Evolutionary conservation across 192 early-diverging fungal species (phyloP).

Genomic region (Podila verticillata): DNA sequence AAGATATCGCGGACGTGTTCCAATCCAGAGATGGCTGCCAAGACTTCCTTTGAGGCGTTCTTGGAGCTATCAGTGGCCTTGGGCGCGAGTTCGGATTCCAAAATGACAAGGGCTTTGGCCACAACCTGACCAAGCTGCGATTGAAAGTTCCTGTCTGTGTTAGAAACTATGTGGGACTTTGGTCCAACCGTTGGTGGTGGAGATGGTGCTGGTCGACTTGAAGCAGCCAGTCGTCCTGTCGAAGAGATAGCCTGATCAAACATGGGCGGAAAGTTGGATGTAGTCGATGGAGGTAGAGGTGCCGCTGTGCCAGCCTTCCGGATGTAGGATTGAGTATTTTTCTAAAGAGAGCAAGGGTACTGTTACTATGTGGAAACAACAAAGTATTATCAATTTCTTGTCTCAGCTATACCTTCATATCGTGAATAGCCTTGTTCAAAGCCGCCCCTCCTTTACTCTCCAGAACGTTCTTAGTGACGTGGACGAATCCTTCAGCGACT

Average conservation of each 20-base stretch:
- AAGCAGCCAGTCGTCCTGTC: constrained; percentile 4
- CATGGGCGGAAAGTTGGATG: constrained; percentile 36
- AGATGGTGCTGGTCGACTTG: constrained; percentile 17
- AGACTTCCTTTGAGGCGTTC: constrained; percentile 37
- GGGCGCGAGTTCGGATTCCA: constrained; percentile 56
- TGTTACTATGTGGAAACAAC: not conserved
- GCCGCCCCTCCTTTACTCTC: constrained; percentile 60
- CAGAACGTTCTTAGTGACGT: constrained; percentile 65
- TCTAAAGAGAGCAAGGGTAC: constrained; percentile 9
- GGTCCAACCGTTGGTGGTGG: constrained; percentile 12
- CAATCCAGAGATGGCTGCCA: constrained; percentile 57
- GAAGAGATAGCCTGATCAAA: constrained; percentile 35
- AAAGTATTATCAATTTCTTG: not conserved
- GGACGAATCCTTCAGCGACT: constrained; percentile 54
- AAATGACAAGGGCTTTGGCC: constrained; percentile 44
- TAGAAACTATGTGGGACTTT: not conserved
- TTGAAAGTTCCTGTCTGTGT: constrained; percentile 44
- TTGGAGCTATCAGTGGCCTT: constrained; percentile 8
- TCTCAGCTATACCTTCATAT: constrained; percentile 31
- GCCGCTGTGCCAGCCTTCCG: constrained; percentile 19
- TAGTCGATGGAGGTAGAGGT: not conserved
- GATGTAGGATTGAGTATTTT: constrained; percentile 49
- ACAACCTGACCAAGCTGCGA: constrained; percentile 51
- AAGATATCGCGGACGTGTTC: constrained; percentile 66
- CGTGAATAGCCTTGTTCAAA: constrained; percentile 64